phyloP scores from a whole-genome alignment of 2,329 filamentous ascomycete species.

The Curvularia spicifera region DNA sequence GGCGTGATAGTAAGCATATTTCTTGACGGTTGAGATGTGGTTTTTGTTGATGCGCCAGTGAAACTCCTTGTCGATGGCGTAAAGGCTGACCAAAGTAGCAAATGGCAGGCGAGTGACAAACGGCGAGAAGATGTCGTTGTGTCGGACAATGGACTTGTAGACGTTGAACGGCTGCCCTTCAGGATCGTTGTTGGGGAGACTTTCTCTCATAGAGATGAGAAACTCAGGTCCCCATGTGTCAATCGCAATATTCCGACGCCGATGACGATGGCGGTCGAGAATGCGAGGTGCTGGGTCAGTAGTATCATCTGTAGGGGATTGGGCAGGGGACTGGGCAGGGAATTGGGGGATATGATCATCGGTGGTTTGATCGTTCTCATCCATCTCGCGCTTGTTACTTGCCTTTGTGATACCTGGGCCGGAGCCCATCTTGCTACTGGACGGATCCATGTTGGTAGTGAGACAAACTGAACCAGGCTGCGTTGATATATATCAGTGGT shows the following conservation, averaged over 20 bases:
- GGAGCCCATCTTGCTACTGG: constrained; percentile 11
- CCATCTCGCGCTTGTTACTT: constrained; percentile 32
- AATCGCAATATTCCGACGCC: constrained; percentile 30
- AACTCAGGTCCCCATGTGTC: constrained; percentile 27
- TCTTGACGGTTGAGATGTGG: constrained; percentile 61
- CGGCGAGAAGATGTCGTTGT: constrained; percentile 47
- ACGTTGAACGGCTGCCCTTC: constrained; percentile 36
- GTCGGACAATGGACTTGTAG: constrained; percentile 44
- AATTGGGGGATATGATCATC: not conserved
- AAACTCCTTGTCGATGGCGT: constrained; percentile 50
- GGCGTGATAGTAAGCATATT: constrained; percentile 61
- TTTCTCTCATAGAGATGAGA: not conserved
- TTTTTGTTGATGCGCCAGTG: constrained; percentile 56
- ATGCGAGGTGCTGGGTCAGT: constrained; percentile 19
- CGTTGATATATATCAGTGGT: too few relatives aligned
- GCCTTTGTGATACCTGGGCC: constrained; percentile 13
- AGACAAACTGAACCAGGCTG: not conserved
- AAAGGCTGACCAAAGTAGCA: constrained; percentile 37
- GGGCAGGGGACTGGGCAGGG: too few relatives aligned
- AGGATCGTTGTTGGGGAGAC: not conserved
- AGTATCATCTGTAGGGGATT: not conserved
- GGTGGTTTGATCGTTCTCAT: constrained; percentile 7
- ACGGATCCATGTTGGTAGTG: not conserved
- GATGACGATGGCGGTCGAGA: constrained; percentile 33
- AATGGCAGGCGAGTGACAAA: constrained; percentile 38